Percentiles rank a stretch among this genome's conserved stretches.
phyloP scores from a whole-genome alignment of 441 rosid genomes.

The Pelargonium exstipulatum region DNA sequence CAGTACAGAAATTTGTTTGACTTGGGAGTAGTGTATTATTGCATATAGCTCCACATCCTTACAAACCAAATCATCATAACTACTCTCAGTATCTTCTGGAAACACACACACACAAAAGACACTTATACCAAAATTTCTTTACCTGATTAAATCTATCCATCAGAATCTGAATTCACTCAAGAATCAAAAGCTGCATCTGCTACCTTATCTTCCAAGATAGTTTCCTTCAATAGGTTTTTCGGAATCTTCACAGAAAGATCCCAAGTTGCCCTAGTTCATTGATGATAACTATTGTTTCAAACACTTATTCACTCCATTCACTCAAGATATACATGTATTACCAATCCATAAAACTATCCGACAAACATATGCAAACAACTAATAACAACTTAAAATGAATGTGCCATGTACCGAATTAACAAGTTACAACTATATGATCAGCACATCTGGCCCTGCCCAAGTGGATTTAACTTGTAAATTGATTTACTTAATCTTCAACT shows the following conservation, averaged over 20 bases:
- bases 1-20: background rate
- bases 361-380: too few relatives aligned
- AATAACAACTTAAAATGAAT: background rate
- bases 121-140: background rate
- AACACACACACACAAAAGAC: background rate
- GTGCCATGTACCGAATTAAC: background rate
- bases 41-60: background rate
- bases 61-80: background rate
- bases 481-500: background rate
- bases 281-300: background rate
- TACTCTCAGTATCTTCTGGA: background rate
- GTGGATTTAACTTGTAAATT: background rate
- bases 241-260: background rate
- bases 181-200: background rate
- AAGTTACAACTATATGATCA: background rate
- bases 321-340: background rate
- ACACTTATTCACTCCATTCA: slow-evolving; percentile 4
- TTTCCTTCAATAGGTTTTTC: background rate
- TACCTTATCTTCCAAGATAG: background rate
- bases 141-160: background rate
- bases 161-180: background rate
- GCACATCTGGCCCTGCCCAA: background rate
- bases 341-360: background rate
- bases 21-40: background rate
- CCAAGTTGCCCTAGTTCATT: background rate